These are phyloP conservation scores for Salix viminalis DNA, from an alignment of 345 rosid species.

Conservation along the genomic window DNA sequence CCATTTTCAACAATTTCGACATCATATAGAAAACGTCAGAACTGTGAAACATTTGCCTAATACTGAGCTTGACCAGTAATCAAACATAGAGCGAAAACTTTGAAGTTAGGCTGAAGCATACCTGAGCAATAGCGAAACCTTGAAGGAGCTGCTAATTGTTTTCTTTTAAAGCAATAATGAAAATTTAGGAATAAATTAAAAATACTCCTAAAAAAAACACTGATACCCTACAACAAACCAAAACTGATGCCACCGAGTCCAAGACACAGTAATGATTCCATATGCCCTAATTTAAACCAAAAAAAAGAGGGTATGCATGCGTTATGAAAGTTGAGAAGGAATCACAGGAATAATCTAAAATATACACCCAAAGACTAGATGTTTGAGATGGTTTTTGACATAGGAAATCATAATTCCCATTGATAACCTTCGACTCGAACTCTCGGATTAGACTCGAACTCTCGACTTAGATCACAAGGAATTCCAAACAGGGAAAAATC, in stretches of 20 bases:
- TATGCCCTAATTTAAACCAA: slow-evolving; percentile 6
- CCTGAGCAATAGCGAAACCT: not conserved
- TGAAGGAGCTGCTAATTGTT: not conserved
- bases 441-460: slow-evolving; percentile 3
- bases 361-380: slow-evolving; percentile 40
- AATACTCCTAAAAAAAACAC: not conserved
- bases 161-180: not conserved
- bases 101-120: not conserved
- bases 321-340: slow-evolving; percentile 12
- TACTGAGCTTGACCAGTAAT: too few relatives aligned
- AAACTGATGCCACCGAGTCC: slow-evolving; percentile 37
- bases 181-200: not conserved
- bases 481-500: slow-evolving; percentile 11
- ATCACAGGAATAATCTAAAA: slow-evolving; percentile 30
- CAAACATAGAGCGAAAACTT: too few relatives aligned
- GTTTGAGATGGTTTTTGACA: slow-evolving; percentile 22
- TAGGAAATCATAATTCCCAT: slow-evolving; percentile 28
- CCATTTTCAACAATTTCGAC: too few relatives aligned
- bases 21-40: too few relatives aligned
- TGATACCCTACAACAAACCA: slow-evolving; percentile 26
- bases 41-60: too few relatives aligned
- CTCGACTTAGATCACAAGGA: slow-evolving; percentile 18
- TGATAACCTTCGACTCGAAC: slow-evolving; percentile 16
- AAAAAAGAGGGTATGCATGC: slow-evolving; percentile 16
- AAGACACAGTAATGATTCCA: slow-evolving; percentile 20